Evolutionary conservation across 192 early-diverging fungal genomes (phyloP).

Genomic region (Linnemannia schmuckeri): DNA sequence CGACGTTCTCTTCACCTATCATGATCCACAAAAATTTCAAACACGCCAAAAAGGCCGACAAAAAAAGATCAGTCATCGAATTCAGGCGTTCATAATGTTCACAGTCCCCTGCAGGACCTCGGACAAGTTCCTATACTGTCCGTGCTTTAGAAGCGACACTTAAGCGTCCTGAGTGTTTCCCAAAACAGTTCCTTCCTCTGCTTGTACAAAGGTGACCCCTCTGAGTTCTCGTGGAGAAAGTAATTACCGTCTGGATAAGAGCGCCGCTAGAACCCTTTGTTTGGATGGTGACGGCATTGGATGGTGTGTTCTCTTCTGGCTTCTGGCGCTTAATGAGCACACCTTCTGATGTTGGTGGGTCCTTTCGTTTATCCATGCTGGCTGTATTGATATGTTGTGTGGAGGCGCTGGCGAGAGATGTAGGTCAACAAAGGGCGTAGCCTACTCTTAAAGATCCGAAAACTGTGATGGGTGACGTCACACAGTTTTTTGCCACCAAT

Average conservation of each 20-base stretch:
- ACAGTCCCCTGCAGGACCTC: slow-evolving; percentile 13
- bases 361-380: slow-evolving; percentile 57
- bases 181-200: too few species aligned
- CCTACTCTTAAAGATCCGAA: too few species aligned
- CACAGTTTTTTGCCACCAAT: too few species aligned
- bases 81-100: not conserved
- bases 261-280: slow-evolving; percentile 48
- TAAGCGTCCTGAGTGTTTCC: not conserved
- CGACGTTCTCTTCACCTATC: slow-evolving; percentile 44
- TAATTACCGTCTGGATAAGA: slow-evolving; percentile 55
- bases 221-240: not conserved
- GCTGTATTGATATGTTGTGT: not conserved
- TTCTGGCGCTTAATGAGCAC: slow-evolving; percentile 57
- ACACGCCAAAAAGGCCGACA: not conserved
- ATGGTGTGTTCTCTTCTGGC: slow-evolving; percentile 31
- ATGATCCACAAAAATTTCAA: not conserved
- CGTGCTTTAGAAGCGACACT: not conserved
- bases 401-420: not conserved
- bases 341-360: slow-evolving; percentile 45
- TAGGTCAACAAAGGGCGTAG: not conserved
- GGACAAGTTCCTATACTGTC: not conserved
- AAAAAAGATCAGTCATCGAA: slow-evolving; percentile 35
- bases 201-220: too few species aligned
- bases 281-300: slow-evolving; percentile 52
- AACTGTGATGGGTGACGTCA: not conserved